Conservation (phyloP, 306 rosid genomes). For the Pachyrhizus erosus region DNA sequence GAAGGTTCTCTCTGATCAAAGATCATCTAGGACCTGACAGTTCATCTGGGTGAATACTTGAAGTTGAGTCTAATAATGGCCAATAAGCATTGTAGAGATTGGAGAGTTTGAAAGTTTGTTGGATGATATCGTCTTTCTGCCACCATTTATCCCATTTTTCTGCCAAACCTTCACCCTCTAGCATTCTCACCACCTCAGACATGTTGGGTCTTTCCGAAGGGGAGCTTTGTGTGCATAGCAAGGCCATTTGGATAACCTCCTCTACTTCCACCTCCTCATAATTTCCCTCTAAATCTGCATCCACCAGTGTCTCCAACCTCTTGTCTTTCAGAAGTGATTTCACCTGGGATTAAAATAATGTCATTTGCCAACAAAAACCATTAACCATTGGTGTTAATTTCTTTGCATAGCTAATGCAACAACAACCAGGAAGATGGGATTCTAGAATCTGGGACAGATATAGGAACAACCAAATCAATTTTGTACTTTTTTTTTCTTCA, state of each 20-base stretch:
- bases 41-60: constrained; percentile 73
- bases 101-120: constrained; percentile 55
- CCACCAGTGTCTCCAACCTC: constrained; percentile 75
- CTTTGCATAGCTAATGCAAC: neutral
- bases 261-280: constrained; percentile 65
- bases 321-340: constrained; percentile 80
- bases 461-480: neutral
- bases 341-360: constrained; percentile 58
- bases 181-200: constrained; percentile 95
- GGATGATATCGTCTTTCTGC: constrained; percentile 81
- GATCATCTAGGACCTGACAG: constrained; percentile 87
- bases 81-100: constrained; percentile 56
- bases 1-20: neutral
- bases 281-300: constrained; percentile 70
- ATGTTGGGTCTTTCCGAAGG: constrained; percentile 86
- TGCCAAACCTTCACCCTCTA: constrained; percentile 90
- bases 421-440: neutral
- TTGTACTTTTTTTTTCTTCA: neutral
- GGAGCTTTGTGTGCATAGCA: constrained; percentile 82
- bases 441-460: neutral
- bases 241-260: constrained; percentile 82
- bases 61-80: constrained; percentile 70
- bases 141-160: constrained; percentile 87
- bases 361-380: constrained; percentile 27
- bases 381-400: neutral